These are phyloP conservation scores for Ambrosiella xylebori DNA, from an alignment of 2,329 filamentous ascomycete genomes.

Conservation along the genomic window DNA sequence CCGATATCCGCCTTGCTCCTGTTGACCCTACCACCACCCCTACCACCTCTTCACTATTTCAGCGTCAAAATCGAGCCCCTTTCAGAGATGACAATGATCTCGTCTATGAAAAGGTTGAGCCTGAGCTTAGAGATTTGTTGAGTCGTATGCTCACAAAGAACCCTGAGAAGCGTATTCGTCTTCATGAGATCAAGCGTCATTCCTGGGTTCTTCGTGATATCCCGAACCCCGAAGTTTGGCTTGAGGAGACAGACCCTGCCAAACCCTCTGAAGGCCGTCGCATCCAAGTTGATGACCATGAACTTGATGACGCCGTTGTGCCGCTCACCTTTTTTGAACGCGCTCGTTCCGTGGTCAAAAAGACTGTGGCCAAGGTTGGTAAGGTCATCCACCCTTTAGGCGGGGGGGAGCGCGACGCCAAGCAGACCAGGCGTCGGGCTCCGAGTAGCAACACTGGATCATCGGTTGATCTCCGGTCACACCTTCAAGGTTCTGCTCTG, in stretches of 20 bases:
- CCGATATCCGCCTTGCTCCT: constrained; percentile 63
- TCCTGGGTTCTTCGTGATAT: constrained; percentile 76
- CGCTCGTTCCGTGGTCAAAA: constrained; percentile 61
- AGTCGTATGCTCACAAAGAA: constrained; percentile 72
- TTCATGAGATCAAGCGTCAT: constrained; percentile 86
- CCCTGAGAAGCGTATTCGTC: constrained; percentile 68
- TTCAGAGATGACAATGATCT: constrained; percentile 65
- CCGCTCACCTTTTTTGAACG: constrained; percentile 77
- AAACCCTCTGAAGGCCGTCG: constrained; percentile 61
- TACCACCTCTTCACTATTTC: constrained; percentile 35
- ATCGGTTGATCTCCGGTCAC: constrained; percentile 30
- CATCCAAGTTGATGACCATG: constrained; percentile 82
- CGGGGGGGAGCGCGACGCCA: constrained; percentile 34
- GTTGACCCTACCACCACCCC: constrained; percentile 44
- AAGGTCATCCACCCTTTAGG: constrained; percentile 45
- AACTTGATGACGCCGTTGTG: constrained; percentile 79
- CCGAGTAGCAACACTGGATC: constrained; percentile 49
- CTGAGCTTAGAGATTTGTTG: constrained; percentile 63
- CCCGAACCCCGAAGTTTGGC: constrained; percentile 58
- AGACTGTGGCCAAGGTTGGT: constrained; percentile 38
- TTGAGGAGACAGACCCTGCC: constrained; percentile 84
- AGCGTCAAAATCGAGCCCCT: constrained; percentile 41
- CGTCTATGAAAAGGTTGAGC: constrained; percentile 71
- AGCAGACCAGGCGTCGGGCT: constrained; percentile 35
- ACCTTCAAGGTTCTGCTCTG: background rate